Conservation (phyloP, 345 rosid species). For the Citrus reticulata region DNA sequence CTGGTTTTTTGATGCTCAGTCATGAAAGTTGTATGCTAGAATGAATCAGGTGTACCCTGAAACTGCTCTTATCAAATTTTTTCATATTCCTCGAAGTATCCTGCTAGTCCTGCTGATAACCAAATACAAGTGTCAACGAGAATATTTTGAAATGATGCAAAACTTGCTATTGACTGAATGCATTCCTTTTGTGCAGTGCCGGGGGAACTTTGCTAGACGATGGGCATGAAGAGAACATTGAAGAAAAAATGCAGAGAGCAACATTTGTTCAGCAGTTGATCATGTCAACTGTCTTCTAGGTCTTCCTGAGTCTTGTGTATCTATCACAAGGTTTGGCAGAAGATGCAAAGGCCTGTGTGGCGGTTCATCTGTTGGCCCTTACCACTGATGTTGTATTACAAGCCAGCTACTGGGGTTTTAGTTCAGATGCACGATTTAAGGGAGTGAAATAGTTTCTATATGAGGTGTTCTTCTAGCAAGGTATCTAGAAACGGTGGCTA, state of each 20-base stretch:
- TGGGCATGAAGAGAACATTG: conserved; percentile 22
- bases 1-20: background rate
- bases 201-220: conserved; percentile 14
- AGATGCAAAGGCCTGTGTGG: background rate
- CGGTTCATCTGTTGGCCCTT: background rate
- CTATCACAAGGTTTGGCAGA: background rate
- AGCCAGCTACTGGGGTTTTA: conserved; percentile 7
- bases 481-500: background rate
- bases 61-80: background rate
- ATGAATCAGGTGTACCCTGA: background rate
- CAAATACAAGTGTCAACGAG: background rate
- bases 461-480: background rate
- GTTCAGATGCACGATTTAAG: conserved; percentile 11
- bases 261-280: conserved; percentile 43
- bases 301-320: background rate
- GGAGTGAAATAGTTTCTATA: background rate
- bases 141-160: background rate
- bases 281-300: conserved; percentile 42
- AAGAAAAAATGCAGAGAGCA: conserved; percentile 46
- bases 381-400: background rate
- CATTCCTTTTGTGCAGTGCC: conserved; percentile 23
- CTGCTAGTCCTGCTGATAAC: background rate
- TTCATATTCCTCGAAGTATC: background rate
- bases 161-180: background rate
- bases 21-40: background rate